A percentile compares a stretch with the other conserved stretches of the same genome.
These are phyloP conservation scores for Leucogyrophana mollusca DNA, from an alignment of 768 basidiomycete genomes.

Conservation along the genomic window DNA sequence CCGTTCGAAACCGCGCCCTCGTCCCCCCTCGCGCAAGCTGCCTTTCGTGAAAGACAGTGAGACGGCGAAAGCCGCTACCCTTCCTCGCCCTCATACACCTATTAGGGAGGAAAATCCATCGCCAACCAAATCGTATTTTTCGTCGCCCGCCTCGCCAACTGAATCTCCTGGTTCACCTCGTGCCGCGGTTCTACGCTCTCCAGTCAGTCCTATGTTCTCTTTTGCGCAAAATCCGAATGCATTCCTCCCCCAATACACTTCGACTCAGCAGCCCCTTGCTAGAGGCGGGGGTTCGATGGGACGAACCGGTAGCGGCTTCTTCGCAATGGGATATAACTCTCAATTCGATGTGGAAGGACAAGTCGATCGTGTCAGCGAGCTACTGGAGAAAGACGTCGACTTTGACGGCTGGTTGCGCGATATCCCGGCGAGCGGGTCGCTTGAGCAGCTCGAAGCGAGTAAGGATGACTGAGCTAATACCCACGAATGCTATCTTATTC, in stretches of 20 bases:
- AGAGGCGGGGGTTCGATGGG: constrained; percentile 11
- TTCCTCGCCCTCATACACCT: too few species aligned
- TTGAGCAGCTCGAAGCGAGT: constrained; percentile 21
- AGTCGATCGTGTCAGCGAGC: constrained; percentile 50
- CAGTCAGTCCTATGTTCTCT: constrained; percentile 30
- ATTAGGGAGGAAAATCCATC: constrained; percentile 18
- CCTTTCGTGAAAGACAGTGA: too few species aligned
- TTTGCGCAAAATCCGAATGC: constrained; percentile 33
- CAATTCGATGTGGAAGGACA: constrained; percentile 59
- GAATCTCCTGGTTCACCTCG: constrained; percentile 21
- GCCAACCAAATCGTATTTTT: constrained; percentile 36
- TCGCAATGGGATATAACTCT: constrained; percentile 50
- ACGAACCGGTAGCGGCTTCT: constrained; percentile 23
- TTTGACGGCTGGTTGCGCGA: constrained; percentile 53
- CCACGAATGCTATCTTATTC: constrained; percentile 12
- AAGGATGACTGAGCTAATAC: constrained; percentile 11
- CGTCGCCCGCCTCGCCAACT: constrained; percentile 34
- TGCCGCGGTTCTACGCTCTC: constrained; percentile 31
- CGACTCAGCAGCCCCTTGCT: constrained; percentile 28
- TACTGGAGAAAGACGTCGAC: constrained; percentile 59
- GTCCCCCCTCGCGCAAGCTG: constrained; percentile 25
- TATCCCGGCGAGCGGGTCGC: constrained; percentile 20
- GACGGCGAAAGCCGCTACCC: too few species aligned
- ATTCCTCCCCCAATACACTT: constrained; percentile 37
- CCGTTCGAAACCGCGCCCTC: constrained; percentile 29